Percentiles rank a stretch among this genome's conserved stretches.
Evolutionary conservation across 331 rosid species (phyloP).

Genomic region (Malus hybrid): DNA sequence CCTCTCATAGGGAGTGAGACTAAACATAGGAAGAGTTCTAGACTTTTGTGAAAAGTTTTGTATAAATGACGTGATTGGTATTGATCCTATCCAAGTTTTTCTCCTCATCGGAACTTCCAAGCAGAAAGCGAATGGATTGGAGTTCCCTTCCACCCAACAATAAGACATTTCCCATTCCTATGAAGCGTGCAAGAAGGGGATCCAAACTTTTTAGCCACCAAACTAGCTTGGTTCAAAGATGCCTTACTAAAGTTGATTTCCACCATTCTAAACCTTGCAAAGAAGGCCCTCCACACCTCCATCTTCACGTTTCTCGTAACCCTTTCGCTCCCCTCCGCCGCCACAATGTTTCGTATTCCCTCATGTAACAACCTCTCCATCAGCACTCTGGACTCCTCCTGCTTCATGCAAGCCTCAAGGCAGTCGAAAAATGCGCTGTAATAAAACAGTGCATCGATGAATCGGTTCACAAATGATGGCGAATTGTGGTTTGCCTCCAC

Average conservation of each 20-base stretch:
- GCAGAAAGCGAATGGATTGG: constrained; percentile 62
- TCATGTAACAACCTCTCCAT: constrained; percentile 20
- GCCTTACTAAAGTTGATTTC: constrained; percentile 53
- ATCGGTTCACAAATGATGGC: constrained; percentile 57
- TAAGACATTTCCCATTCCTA: constrained; percentile 31
- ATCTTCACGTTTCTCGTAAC: constrained; percentile 43
- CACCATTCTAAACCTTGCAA: constrained; percentile 51
- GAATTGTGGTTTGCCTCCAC: constrained; percentile 58
- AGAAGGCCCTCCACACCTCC: constrained; percentile 77
- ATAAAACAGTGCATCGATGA: constrained; percentile 51
- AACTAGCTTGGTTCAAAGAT: constrained; percentile 44
- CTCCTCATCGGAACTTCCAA: constrained; percentile 51
- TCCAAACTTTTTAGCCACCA: constrained; percentile 32
- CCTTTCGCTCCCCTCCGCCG: constrained; percentile 53
- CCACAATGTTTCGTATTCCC: constrained; percentile 50
- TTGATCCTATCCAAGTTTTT: too few species aligned
- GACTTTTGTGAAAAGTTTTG: too few species aligned
- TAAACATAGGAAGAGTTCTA: too few species aligned
- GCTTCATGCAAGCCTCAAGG: constrained; percentile 33
- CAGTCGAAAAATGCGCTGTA: constrained; percentile 50
- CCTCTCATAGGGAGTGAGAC: too few species aligned
- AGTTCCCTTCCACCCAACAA: constrained; percentile 71
- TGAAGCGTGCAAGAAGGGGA: constrained; percentile 35
- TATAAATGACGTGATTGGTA: too few species aligned
- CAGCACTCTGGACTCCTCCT: constrained; percentile 22